These are phyloP conservation scores for Austroboletus novae-zelandiae DNA, from an alignment of 1,284 basidiomycete genomes.

Conservation along the genomic window DNA sequence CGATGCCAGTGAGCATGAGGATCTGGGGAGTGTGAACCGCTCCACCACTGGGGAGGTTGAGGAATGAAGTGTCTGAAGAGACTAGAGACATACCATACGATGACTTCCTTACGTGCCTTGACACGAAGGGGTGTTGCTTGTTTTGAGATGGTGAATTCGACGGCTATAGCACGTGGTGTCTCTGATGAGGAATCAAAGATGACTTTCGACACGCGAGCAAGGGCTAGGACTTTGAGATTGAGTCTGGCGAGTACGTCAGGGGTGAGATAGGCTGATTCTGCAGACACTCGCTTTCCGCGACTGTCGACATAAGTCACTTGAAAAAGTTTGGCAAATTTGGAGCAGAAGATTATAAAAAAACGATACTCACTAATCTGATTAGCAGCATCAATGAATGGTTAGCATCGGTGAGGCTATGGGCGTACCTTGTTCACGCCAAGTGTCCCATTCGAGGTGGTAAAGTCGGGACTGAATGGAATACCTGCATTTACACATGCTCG, in stretches of 20 bases:
- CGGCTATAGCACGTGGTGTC: constrained; percentile 52
- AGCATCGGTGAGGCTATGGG: not conserved
- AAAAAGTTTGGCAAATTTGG: not conserved
- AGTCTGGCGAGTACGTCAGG: constrained; percentile 55
- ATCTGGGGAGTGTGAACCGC: constrained; percentile 67
- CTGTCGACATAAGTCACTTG: constrained; percentile 63
- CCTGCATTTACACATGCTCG: constrained; percentile 30
- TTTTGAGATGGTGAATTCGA: constrained; percentile 49
- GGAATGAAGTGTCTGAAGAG: not conserved
- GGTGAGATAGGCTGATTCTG: constrained; percentile 65
- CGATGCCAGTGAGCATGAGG: constrained; percentile 69
- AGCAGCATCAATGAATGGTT: not conserved
- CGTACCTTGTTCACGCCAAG: constrained; percentile 31
- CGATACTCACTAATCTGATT: constrained; percentile 42
- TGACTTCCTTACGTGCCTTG: constrained; percentile 54
- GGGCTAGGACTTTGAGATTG: constrained; percentile 58
- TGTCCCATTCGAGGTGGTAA: constrained; percentile 31
- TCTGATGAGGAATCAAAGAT: constrained; percentile 51
- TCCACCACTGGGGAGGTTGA: constrained; percentile 46
- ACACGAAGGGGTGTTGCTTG: constrained; percentile 36
- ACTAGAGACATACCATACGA: constrained; percentile 48
- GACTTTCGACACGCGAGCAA: constrained; percentile 53
- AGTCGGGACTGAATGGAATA: constrained; percentile 32
- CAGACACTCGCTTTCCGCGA: constrained; percentile 51
- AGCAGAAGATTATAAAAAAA: not conserved